phyloP scores from a whole-genome alignment of 176 grass and related monocot species.

The Ensete ventricosum region DNA sequence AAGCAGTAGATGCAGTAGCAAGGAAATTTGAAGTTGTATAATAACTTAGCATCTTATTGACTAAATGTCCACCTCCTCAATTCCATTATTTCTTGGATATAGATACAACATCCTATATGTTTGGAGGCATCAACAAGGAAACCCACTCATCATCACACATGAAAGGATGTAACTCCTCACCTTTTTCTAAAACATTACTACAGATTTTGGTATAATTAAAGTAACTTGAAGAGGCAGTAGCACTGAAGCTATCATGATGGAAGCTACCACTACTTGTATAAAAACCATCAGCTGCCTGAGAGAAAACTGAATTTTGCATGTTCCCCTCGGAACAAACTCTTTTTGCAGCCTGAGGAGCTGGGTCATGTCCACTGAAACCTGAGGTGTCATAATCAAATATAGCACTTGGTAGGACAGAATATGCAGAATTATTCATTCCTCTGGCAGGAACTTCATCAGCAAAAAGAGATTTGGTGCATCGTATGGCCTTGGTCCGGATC shows the following conservation, averaged over 20 bases:
- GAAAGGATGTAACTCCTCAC: neutral
- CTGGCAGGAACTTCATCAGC: neutral
- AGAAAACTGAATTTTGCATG: neutral
- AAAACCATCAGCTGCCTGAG: neutral
- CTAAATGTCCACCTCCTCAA: no score
- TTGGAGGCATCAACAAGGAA: neutral
- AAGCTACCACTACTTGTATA: neutral
- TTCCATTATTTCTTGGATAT: no score
- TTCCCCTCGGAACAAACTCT: neutral
- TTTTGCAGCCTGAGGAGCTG: neutral
- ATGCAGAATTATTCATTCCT: neutral
- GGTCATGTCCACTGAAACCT: neutral
- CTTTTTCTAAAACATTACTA: neutral
- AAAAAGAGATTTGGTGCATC: neutral
- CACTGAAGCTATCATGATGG: constrained; percentile 2
- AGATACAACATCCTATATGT: neutral
- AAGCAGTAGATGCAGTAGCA: no score
- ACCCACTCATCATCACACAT: constrained; percentile 1
- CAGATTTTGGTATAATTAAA: neutral
- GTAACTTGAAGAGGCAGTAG: neutral
- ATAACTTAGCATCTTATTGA: no score
- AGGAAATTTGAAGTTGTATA: no score
- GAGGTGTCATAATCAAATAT: neutral
- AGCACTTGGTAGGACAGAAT: neutral
- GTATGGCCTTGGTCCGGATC: neutral